Evolutionary conservation across 2,329 filamentous ascomycete species (phyloP), one percentile per base, ranked within the genome.

Genomic region (Geosmithia putterillii): DNA sequence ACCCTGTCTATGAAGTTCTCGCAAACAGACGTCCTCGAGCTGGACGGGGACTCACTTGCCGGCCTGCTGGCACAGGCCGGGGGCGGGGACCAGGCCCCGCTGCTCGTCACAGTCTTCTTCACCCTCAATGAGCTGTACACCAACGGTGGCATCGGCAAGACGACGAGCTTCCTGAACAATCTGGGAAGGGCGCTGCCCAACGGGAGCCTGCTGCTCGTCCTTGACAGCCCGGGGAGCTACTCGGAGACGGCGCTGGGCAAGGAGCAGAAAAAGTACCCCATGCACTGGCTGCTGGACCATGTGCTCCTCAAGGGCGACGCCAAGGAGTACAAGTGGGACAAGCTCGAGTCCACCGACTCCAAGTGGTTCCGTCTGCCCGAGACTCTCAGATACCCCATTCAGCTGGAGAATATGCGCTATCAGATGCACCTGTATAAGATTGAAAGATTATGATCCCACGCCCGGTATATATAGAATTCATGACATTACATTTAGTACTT

Each of bases 71-170:
- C 7, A 36, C 47, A 15, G 23, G 23, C 23, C 23, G 23, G 23
- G 23, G 23, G 23, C 6, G 23, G 28, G 28, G 4, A 32, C n/a
- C n/a, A 12, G 28, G 37, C 57, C 1, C 66, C 73, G 9, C 51
- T 71, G 3, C 63, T 95, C 1, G 68, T 94, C 14, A 95, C 89
- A 0, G 65, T 96, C 12, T 77, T 96, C 63, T 98, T 96, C 69
- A 95, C 90, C 0, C 74, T 96, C 40, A 96, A 96, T 60, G 92
- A 98, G 63, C 78, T 98, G 0, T 96, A 95, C 66, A 83, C 85
- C 0, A 70, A 76, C 0, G 86, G 81, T 1, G 76, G 88, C 20
- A 68, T 79, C 40, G 70, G 79, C 2, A 77, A 79, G 51, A 87
- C 90, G 0, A 94, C 90, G 0, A 67, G 69, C 3, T 81, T 96